Percentiles rank a stretch among this genome's conserved stretches.
These are phyloP conservation scores for Panicum miliaceum DNA, from an alignment of 176 grass and related monocot genomes.

Conservation along the genomic window DNA sequence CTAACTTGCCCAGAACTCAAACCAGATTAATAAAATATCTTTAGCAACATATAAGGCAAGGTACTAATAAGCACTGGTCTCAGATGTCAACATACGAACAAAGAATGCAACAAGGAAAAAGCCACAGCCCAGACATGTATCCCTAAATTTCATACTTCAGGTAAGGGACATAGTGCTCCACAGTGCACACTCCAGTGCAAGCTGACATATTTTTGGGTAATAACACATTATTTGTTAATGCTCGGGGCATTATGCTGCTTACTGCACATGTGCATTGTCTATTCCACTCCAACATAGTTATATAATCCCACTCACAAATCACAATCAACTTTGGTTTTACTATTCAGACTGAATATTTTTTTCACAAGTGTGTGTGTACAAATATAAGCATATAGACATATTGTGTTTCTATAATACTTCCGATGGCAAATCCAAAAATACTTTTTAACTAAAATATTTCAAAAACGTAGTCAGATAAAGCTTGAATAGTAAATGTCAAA, in stretches of 20 bases:
- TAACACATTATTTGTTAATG: constrained; percentile 15
- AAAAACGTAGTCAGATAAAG: neutral
- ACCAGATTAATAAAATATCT: neutral
- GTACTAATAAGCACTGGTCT: neutral
- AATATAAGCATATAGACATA: neutral
- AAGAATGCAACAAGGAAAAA: constrained; percentile 14
- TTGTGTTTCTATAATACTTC: neutral
- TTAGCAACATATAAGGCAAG: neutral
- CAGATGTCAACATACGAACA: neutral
- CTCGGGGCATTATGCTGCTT: neutral
- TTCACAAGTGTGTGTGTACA: neutral
- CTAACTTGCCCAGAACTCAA: neutral
- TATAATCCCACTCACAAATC: neutral
- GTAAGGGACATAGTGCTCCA: constrained; percentile 12
- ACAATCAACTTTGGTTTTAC: constrained; percentile 9
- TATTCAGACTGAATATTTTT: neutral
- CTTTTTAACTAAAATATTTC: neutral
- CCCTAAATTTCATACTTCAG: constrained; percentile 29
- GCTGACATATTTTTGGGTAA: constrained; percentile 3
- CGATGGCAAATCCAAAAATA: neutral
- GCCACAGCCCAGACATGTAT: neutral
- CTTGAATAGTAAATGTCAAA: neutral
- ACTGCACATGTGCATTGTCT: neutral
- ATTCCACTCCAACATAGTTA: neutral
- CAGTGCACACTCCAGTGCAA: neutral